phyloP scores from a whole-genome alignment of 345 rosid genomes.

The Ceriops decandra region DNA sequence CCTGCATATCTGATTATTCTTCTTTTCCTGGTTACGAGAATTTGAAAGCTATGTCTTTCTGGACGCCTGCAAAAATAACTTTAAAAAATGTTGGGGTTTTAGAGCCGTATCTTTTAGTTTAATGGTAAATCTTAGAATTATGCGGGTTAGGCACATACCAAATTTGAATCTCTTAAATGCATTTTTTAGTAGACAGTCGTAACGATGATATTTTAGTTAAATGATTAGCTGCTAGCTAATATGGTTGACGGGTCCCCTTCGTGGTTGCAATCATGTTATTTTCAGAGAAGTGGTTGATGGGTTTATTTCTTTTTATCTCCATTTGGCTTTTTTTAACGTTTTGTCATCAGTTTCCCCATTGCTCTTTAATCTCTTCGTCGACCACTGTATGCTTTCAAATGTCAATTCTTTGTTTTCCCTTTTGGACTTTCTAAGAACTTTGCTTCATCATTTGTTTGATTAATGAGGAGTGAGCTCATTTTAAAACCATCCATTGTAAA shows the following conservation, averaged over 20 bases:
- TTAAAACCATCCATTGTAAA: slow-evolving; percentile 16
- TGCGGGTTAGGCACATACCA: no score
- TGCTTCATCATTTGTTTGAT: neutral
- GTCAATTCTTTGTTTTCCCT: no score
- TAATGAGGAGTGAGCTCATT: neutral
- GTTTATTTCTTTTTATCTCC: slow-evolving; percentile 18
- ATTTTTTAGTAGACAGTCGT: neutral
- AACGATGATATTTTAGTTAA: neutral
- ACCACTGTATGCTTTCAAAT: no score
- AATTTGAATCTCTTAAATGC: neutral
- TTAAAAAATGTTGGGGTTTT: neutral
- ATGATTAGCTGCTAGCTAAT: slow-evolving; percentile 11
- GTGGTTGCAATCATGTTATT: slow-evolving; percentile 49
- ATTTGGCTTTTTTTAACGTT: slow-evolving; percentile 9
- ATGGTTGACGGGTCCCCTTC: slow-evolving; percentile 63
- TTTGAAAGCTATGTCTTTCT: no score
- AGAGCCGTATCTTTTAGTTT: no score
- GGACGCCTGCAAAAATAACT: no score
- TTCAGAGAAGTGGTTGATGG: slow-evolving; percentile 54
- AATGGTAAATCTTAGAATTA: neutral
- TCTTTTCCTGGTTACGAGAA: no score
- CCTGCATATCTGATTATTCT: no score
- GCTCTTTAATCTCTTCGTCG: neutral
- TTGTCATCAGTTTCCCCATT: slow-evolving; percentile 14
- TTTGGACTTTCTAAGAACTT: no score